Evolutionary conservation across 2,329 filamentous ascomycete species (phyloP).

Genomic region (Nigrograna mackinnonii): DNA sequence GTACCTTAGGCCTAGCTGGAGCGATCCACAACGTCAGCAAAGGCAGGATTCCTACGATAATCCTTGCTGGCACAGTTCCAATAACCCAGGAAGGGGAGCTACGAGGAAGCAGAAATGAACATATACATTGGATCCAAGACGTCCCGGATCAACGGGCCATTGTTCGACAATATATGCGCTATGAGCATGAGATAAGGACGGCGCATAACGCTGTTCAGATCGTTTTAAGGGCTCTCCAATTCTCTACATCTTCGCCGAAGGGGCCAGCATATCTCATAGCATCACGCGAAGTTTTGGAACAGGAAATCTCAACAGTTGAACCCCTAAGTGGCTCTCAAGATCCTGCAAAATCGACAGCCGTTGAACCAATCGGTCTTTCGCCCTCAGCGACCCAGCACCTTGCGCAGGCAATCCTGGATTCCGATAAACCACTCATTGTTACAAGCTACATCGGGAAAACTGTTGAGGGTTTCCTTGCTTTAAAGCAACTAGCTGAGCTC

Average conservation of each 20-base stretch:
- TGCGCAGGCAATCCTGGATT: too few species aligned
- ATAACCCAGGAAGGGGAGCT: slow-evolving; percentile 50
- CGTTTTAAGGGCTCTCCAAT: slow-evolving; percentile 26
- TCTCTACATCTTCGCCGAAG: slow-evolving; percentile 25
- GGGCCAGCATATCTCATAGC: slow-evolving; percentile 22
- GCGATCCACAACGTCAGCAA: slow-evolving; percentile 63
- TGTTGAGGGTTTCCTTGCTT: too few species aligned
- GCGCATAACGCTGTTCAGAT: slow-evolving; percentile 30
- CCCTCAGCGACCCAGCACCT: too few species aligned
- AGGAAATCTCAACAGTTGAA: too few species aligned
- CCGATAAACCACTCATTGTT: too few species aligned
- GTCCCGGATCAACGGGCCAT: slow-evolving; percentile 48
- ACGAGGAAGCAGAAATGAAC: slow-evolving; percentile 36
- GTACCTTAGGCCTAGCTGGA: slow-evolving; percentile 72
- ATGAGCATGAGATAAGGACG: slow-evolving; percentile 30
- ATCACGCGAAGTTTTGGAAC: slow-evolving; percentile 20
- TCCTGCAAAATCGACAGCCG: too few species aligned
- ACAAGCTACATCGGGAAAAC: too few species aligned
- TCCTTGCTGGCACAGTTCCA: slow-evolving; percentile 51
- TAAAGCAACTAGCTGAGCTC: too few species aligned
- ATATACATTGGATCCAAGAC: slow-evolving; percentile 51
- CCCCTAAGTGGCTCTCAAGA: too few species aligned
- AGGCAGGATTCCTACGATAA: slow-evolving; percentile 32
- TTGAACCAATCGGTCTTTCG: too few species aligned
- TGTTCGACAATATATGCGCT: slow-evolving; percentile 34